Evolutionary conservation across 1,139 yeast species (phyloP).

Genomic region (Waltiozyma solani): DNA sequence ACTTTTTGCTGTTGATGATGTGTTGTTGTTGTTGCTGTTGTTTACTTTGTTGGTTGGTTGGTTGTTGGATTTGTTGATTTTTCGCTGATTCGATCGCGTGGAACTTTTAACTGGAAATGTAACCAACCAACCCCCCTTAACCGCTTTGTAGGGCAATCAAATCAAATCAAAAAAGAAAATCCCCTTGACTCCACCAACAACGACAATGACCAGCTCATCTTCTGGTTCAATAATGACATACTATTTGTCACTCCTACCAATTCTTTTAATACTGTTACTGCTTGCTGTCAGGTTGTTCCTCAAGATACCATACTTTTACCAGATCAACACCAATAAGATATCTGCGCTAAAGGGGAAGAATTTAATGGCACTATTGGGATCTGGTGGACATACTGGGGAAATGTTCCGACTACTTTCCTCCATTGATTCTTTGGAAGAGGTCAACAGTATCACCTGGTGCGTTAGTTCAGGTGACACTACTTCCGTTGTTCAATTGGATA

Average conservation of each 20-base stretch:
- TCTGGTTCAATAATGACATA: too few species aligned
- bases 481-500: constrained; percentile 41
- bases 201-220: too few species aligned
- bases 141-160: too few species aligned
- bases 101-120: background rate
- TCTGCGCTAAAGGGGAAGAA: constrained; percentile 6
- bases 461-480: constrained; percentile 45
- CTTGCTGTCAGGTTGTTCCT: constrained; percentile 1
- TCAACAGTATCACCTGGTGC: constrained; percentile 22
- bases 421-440: constrained; percentile 22
- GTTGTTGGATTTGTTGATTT: too few species aligned
- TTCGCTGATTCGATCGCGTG: background rate
- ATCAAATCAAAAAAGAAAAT: background rate
- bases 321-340: background rate
- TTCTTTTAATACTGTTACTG: too few species aligned
- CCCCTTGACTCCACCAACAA: background rate
- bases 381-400: constrained; percentile 96
- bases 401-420: constrained; percentile 59
- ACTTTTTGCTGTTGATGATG: background rate
- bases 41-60: too few species aligned
- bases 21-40: background rate
- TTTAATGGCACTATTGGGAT: constrained; percentile 56
- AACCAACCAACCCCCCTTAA: too few species aligned
- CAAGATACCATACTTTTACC: background rate
- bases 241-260: too few species aligned